These are phyloP conservation scores for Solioccasus polychromus DNA, from an alignment of 768 basidiomycete genomes.

Conservation along the genomic window DNA sequence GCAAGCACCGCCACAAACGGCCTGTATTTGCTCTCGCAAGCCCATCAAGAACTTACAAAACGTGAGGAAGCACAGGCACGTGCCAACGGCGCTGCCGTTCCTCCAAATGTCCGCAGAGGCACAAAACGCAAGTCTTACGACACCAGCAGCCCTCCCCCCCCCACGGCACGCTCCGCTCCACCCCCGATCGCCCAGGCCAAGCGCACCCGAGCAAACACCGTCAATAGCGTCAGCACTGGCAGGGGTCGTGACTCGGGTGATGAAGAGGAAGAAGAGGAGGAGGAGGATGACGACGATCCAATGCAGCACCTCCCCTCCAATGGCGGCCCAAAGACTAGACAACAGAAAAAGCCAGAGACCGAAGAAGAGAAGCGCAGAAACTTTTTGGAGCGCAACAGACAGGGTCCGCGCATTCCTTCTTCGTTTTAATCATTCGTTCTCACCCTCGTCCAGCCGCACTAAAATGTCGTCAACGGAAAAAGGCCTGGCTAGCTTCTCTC, in stretches of 20 bases:
- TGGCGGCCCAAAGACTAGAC: constrained; percentile 20
- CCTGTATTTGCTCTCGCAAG: constrained; percentile 89
- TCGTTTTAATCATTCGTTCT: no score
- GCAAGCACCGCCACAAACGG: constrained; percentile 82
- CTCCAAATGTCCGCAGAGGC: constrained; percentile 42
- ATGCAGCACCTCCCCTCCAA: constrained; percentile 17
- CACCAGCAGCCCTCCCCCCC: constrained; percentile 35
- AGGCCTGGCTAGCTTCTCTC: constrained; percentile 91
- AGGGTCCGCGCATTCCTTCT: no score
- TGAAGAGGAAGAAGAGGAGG: constrained; percentile 38
- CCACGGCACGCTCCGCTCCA: constrained; percentile 21
- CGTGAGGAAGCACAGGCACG: constrained; percentile 83
- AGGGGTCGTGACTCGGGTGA: constrained; percentile 37
- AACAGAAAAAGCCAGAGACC: constrained; percentile 81
- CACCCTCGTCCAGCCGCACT: constrained; percentile 68
- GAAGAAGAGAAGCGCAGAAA: constrained; percentile 98
- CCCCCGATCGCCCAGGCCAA: constrained; percentile 27
- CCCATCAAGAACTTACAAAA: constrained; percentile 94
- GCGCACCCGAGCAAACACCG: constrained; percentile 38
- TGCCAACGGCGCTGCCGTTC: constrained; percentile 40
- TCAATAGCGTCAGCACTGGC: constrained; percentile 27
- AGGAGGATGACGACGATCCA: constrained; percentile 37
- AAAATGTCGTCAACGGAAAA: constrained; percentile 98
- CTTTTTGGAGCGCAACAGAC: constrained; percentile 95
- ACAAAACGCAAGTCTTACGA: constrained; percentile 72